Evolutionary conservation across 202 grass and related monocot species (phyloP).

Genomic region (Zizania palustris): DNA sequence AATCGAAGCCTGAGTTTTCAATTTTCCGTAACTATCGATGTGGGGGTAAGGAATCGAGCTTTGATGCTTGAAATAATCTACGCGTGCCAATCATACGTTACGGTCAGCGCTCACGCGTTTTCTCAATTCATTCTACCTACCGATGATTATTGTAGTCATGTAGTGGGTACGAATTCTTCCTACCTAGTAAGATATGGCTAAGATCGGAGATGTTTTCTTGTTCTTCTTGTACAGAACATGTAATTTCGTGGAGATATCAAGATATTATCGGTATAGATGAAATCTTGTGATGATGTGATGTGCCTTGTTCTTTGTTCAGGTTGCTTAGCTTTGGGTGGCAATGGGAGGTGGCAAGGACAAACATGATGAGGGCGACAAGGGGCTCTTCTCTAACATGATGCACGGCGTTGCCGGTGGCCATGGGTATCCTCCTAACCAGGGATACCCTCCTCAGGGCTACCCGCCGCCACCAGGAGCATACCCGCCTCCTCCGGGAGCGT

Average conservation of each 20-base stretch:
- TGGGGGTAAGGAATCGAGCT: no score
- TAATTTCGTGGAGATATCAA: neutral
- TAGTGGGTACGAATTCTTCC: neutral
- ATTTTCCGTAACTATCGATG: no score
- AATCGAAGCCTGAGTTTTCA: no score
- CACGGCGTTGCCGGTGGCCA: conserved; percentile 39
- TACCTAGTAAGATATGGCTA: neutral
- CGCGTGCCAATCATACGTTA: no score
- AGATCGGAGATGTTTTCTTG: neutral
- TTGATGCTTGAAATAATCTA: no score
- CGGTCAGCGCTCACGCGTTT: no score
- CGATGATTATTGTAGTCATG: no score
- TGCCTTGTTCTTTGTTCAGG: neutral
- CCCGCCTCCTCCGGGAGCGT: conserved; percentile 38
- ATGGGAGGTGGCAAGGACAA: conserved; percentile 76
- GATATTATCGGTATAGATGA: neutral
- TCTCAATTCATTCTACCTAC: no score
- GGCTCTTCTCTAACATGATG: conserved; percentile 58
- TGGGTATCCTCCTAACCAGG: conserved; percentile 52
- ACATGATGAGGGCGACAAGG: conserved; percentile 45
- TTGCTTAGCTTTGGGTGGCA: neutral
- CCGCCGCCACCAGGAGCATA: conserved; percentile 42
- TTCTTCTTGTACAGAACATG: no score
- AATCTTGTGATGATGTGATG: neutral
- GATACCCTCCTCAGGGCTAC: conserved; percentile 51